Conservation (phyloP, 1,284 basidiomycete genomes). For the Ustilago loliicola region DNA sequence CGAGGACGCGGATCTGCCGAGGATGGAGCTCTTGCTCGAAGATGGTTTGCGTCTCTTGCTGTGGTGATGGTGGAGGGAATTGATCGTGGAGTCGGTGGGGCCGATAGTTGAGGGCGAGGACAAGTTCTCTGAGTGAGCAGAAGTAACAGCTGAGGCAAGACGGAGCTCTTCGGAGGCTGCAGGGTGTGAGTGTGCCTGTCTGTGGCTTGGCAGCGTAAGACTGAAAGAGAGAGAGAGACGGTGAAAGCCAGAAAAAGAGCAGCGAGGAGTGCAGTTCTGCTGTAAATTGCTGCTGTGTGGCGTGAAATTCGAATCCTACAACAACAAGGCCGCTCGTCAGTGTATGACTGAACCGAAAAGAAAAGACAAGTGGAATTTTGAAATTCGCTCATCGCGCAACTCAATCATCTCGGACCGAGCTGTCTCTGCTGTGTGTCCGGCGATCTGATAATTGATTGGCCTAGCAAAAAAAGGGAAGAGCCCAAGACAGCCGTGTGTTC, state of each 20-base stretch:
- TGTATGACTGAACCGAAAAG: background rate
- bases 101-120: background rate
- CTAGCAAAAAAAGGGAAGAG: background rate
- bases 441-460: constrained; percentile 23
- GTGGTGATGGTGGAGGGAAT: background rate
- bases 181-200: background rate
- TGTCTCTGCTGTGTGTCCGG: background rate
- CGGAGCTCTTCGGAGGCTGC: background rate
- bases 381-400: background rate
- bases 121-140: background rate
- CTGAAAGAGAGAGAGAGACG: background rate
- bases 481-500: background rate
- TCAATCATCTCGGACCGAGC: constrained; percentile 3
- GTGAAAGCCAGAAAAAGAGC: background rate
- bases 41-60: background rate
- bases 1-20: background rate
- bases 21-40: background rate
- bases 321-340: background rate
- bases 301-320: constrained; percentile 5
- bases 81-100: background rate
- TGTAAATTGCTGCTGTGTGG: background rate
- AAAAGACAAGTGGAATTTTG: background rate
- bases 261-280: background rate
- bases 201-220: background rate
- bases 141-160: background rate